Base-by-base conservation (phyloP, 805 yeast genomes). In the Ogataea neopini region DNA sequence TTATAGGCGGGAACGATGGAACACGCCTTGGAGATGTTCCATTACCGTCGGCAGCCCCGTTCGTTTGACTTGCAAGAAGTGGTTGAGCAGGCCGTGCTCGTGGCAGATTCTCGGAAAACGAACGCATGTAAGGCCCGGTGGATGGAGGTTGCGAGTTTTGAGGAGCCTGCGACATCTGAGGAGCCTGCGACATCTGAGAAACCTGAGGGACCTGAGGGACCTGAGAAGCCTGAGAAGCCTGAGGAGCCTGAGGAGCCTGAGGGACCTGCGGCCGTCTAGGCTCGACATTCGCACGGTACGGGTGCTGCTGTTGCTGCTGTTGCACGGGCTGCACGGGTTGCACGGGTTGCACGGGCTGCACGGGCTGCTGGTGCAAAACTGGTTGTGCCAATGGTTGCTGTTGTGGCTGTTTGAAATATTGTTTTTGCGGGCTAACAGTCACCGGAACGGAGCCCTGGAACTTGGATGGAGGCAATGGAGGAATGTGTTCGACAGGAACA, bases 1-100 rank as follows among this genome's bases (percentile, higher is more conserved):
- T 48, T 13, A 58, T 50, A 9, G 55, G 50, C 5, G 64, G 60
- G 8, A 53, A 43, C 19, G 62, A 59, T 8, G 34, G 34, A 30
- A 30, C 34, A 11, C 34, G 34, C 34, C 8, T 30, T 6, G 34
- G 34, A 13, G 34, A 17, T 8, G 30, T 22, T 8, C 25, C 25
- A 22, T 22, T 22, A 22, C 25, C 5, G 34, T n/a, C 17, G 30
- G 30, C 4, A 30, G 34, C 34, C 9, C 34, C 34, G 34, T 30
- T 30, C 8, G 37, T 34, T 19, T 13, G 37, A 13, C 23, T 17
- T 14, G 37, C 37, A 11, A 34, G 23, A 10, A 19, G 20, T 10
- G 37, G 37, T 23, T 34, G 37, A 10, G 37, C 37, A 17, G 37
- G 37, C 13, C 37, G 20, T 34, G 37, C 37, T 8, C 37, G 37